A percentile compares a stretch with the other conserved stretches of the same genome.
Conservation (phyloP, 306 rosid genomes). For the Cotoneaster glaucophyllus region DNA sequence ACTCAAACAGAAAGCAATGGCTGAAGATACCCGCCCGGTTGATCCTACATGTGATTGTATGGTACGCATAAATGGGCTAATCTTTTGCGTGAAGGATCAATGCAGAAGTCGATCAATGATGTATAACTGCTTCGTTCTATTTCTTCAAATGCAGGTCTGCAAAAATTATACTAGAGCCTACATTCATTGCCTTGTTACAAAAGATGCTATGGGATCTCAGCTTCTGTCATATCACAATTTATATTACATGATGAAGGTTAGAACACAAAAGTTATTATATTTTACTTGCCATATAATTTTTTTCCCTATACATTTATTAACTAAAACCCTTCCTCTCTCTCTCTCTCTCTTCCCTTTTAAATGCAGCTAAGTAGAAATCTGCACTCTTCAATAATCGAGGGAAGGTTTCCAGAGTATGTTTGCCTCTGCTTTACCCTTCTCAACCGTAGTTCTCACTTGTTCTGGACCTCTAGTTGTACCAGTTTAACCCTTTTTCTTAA, state of each 20-base stretch:
- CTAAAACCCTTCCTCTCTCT: slow-evolving; percentile 9
- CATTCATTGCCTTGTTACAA: slow-evolving; percentile 89
- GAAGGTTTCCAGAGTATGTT: slow-evolving; percentile 82
- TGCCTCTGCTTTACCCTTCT: not conserved
- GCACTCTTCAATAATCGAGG: slow-evolving; percentile 71
- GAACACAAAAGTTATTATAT: not conserved
- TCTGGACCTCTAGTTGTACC: not conserved
- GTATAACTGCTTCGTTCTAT: slow-evolving; percentile 17
- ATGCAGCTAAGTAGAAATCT: slow-evolving; percentile 86
- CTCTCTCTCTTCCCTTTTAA: not conserved
- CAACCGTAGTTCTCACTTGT: slow-evolving; percentile 5
- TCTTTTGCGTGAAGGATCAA: slow-evolving; percentile 8
- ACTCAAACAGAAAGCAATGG: slow-evolving; percentile 77
- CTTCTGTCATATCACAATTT: slow-evolving; percentile 92
- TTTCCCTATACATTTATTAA: not conserved
- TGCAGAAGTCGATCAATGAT: not conserved
- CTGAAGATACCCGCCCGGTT: slow-evolving; percentile 85
- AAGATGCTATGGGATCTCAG: slow-evolving; percentile 99
- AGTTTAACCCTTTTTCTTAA: not conserved
- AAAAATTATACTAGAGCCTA: slow-evolving; percentile 87
- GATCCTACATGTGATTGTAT: slow-evolving; percentile 84
- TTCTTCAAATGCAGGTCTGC: slow-evolving; percentile 58
- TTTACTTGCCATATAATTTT: not conserved
- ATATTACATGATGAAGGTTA: slow-evolving; percentile 86
- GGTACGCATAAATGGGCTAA: slow-evolving; percentile 44